Evolutionary conservation across 495 filamentous ascomycete species (phyloP).

Genomic region (Trichoderma orchidacearum): DNA sequence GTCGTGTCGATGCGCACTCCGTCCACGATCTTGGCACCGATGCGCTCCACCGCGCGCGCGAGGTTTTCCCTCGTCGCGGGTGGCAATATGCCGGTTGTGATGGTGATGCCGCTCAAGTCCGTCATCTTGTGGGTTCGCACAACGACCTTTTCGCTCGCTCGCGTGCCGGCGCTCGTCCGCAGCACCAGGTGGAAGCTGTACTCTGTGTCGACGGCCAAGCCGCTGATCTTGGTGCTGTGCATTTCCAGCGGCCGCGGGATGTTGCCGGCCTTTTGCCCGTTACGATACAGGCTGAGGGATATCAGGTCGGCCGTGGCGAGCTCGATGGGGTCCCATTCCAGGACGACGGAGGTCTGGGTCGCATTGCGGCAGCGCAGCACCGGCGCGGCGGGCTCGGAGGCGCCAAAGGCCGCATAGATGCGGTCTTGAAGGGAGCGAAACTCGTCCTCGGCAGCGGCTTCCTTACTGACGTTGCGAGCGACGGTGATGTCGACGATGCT

Average conservation of each 20-base stretch:
- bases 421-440: conserved; percentile 78
- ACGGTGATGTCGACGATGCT: conserved; percentile 98
- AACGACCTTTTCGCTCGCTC: conserved; percentile 64
- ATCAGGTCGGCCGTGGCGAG: conserved; percentile 85
- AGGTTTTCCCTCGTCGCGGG: conserved; percentile 61
- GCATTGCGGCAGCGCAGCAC: conserved; percentile 84
- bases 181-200: conserved; percentile 91
- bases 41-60: conserved; percentile 60
- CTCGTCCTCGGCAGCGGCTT: conserved; percentile 51
- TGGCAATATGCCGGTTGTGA: conserved; percentile 80
- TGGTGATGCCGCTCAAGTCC: conserved; percentile 88
- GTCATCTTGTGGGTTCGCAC: conserved; percentile 98
- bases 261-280: conserved; percentile 87
- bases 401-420: conserved; percentile 77
- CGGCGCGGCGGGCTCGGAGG: conserved; percentile 62
- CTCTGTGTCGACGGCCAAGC: conserved; percentile 88
- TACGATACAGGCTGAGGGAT: conserved; percentile 79
- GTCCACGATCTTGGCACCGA: conserved; percentile 86
- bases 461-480: conserved; percentile 68
- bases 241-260: conserved; percentile 79
- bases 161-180: conserved; percentile 81
- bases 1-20: conserved; percentile 93
- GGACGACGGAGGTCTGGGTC: conserved; percentile 90
- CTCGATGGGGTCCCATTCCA: conserved; percentile 95
- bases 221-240: conserved; percentile 89